Evolutionary conservation across 2,329 filamentous ascomycete species (phyloP), one percentile per base, ranked within the genome.

Genomic region (Beauveria sp.): DNA sequence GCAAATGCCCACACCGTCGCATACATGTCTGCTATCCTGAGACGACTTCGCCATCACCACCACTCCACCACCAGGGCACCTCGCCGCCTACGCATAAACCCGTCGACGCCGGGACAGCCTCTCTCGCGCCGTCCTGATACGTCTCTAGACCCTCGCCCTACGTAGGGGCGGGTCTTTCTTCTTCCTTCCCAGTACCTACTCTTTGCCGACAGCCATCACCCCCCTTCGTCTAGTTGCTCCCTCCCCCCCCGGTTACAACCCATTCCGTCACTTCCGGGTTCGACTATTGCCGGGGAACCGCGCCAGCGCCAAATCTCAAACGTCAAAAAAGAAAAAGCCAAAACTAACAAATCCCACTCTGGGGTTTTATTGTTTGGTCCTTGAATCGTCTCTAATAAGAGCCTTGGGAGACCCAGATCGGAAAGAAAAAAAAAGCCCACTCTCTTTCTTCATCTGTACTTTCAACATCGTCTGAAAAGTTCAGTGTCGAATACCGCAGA

Each of bases 361-460:
- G 34, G 34, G 12, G 4, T 38, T 38, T 38, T 38, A 38, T 38
- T 2, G 12, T 38, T 38, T 30, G 49, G 28, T 8, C 26, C 49
- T n/a, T 51, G 18, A 9, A 34, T 14, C 42, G n/a, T 50, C 57
- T 59, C 38, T 28, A 51, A 59, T 59, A 59, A 59, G 38, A 59
- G 38, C 24, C 47, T 45, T 30, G 24, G 47, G 12, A 5, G 20
- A 51, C 46, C 57, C 57, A 30, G 47, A 50, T 52, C 22, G 34
- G 30, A 28, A 43, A 40, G 9, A 10, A 34, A 30, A 10, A 34
- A 30, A 38, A 16, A 38, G 12, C 24, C 53, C 40, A 28, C 46
- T 65, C 53, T 58, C 60, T 57, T 62, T 57, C 55, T 54, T 51
- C 60, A 57, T 56, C 50, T 59, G 49, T 63, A 38, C 54, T 57